A percentile compares a stretch with the other conserved stretches of the same genome.
These are phyloP conservation scores for Salix dunnii DNA, from an alignment of 345 rosid genomes.

Conservation along the genomic window DNA sequence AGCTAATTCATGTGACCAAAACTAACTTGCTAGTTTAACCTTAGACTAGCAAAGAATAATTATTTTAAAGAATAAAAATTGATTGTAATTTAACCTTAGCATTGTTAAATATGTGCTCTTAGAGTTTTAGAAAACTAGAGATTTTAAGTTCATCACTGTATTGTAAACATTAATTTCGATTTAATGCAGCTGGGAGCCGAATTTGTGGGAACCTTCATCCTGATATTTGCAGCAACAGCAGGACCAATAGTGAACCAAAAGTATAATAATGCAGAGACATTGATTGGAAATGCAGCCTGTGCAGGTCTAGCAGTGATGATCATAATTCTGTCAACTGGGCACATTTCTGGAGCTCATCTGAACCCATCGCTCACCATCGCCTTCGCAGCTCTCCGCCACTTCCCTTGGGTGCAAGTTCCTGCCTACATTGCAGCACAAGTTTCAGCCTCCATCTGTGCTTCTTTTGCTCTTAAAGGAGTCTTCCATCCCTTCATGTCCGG, in stretches of 20 bases:
- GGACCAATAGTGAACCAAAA: slow-evolving; percentile 93
- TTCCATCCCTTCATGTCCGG: slow-evolving; percentile 89
- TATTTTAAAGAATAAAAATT: too few species aligned
- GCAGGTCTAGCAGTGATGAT: slow-evolving; percentile 95
- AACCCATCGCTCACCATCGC: slow-evolving; percentile 92
- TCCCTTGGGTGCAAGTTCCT: slow-evolving; percentile 90
- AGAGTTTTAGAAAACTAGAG: too few species aligned
- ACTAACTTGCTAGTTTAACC: too few species aligned
- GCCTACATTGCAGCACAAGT: slow-evolving; percentile 89
- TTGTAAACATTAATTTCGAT: not conserved
- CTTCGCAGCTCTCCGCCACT: slow-evolving; percentile 82
- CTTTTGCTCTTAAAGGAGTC: slow-evolving; percentile 83
- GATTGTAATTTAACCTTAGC: too few species aligned
- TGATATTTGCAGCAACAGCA: slow-evolving; percentile 87
- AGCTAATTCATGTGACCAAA: too few species aligned
- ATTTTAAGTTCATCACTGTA: too few species aligned
- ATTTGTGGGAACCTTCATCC: slow-evolving; percentile 91
- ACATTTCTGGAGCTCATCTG: slow-evolving; percentile 93
- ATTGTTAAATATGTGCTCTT: too few species aligned
- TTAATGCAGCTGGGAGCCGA: slow-evolving; percentile 79
- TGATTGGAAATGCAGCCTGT: slow-evolving; percentile 89
- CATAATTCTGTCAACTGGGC: slow-evolving; percentile 83
- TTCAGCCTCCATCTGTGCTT: slow-evolving; percentile 86
- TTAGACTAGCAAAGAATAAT: too few species aligned
- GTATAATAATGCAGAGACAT: slow-evolving; percentile 61